These are phyloP conservation scores for Globisporangium rhizosaccharum DNA, from an alignment of 352 stramenopile species.

Conservation along the genomic window DNA sequence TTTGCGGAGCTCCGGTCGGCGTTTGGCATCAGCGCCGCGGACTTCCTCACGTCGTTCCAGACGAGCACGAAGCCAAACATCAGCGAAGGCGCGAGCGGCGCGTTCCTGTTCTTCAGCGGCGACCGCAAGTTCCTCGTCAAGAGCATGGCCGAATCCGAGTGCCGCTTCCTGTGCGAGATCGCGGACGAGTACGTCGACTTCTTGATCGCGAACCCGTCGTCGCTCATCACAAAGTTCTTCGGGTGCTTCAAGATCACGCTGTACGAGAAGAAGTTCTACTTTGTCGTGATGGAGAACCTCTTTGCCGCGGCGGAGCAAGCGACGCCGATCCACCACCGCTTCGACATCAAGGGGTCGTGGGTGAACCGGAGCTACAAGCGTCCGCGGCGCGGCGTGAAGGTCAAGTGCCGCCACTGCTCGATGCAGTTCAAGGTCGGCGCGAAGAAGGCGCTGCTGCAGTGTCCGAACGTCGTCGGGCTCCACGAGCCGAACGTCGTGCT, in stretches of 20 bases:
- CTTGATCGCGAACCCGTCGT: conserved; percentile 62
- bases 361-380: conserved; percentile 84
- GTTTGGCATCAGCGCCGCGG: conserved; percentile 51
- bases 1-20: conserved; percentile 77
- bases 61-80: conserved; percentile 86
- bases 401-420: conserved; percentile 83
- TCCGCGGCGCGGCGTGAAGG: conserved; percentile 61
- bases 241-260: conserved; percentile 88
- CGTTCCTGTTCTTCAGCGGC: conserved; percentile 91
- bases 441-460: conserved; percentile 63
- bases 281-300: conserved; percentile 92
- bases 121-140: conserved; percentile 91
- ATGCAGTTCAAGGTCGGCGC: conserved; percentile 81
- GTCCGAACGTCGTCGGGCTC: conserved; percentile 67
- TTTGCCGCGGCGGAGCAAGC: conserved; percentile 70
- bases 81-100: conserved; percentile 84
- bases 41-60: conserved; percentile 75
- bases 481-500: conserved; percentile 85
- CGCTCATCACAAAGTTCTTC: conserved; percentile 87
- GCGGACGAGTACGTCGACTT: conserved; percentile 85
- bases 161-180: conserved; percentile 78
- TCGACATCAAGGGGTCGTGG: conserved; percentile 91
- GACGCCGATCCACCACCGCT: conserved; percentile 79
- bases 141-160: conserved; percentile 81
- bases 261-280: conserved; percentile 89